phyloP scores from a whole-genome alignment of 176 grass and related monocot genomes.

The Microstegium vimineum region DNA sequence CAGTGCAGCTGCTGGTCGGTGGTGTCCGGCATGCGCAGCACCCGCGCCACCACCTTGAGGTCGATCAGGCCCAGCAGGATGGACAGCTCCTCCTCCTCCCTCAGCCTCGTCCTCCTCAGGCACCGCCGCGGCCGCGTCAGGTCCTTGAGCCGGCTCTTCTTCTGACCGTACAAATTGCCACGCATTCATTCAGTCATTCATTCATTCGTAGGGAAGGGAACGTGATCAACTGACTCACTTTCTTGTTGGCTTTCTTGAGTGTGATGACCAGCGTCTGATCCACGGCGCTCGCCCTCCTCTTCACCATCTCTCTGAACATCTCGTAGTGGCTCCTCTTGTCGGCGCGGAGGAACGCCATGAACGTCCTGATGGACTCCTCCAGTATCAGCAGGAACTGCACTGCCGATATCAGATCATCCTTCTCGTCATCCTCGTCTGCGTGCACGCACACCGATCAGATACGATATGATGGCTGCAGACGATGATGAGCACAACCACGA shows the following conservation, averaged over 20 bases:
- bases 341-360: constrained; percentile 70
- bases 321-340: constrained; percentile 74
- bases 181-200: too few species aligned
- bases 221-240: constrained; percentile 14
- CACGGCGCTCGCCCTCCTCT: constrained; percentile 32
- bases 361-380: constrained; percentile 69
- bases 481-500: too few species aligned
- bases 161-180: too few species aligned
- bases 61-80: constrained; percentile 80
- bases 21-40: constrained; percentile 68
- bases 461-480: too few species aligned
- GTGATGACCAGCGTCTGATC: constrained; percentile 34
- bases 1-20: constrained; percentile 83
- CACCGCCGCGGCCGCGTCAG: constrained; percentile 57
- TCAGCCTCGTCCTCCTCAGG: constrained; percentile 52
- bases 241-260: constrained; percentile 58
- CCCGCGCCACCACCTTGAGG: constrained; percentile 72
- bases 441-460: neutral
- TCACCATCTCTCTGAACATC: constrained; percentile 57
- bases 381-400: constrained; percentile 73
- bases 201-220: too few species aligned
- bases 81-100: constrained; percentile 61
- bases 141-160: constrained; percentile 73
- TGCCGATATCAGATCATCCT: constrained; percentile 76
- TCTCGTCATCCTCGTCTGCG: constrained; percentile 57